Conservation (phyloP, 1,139 yeast species). For the Wickerhamiella pararugosa region DNA sequence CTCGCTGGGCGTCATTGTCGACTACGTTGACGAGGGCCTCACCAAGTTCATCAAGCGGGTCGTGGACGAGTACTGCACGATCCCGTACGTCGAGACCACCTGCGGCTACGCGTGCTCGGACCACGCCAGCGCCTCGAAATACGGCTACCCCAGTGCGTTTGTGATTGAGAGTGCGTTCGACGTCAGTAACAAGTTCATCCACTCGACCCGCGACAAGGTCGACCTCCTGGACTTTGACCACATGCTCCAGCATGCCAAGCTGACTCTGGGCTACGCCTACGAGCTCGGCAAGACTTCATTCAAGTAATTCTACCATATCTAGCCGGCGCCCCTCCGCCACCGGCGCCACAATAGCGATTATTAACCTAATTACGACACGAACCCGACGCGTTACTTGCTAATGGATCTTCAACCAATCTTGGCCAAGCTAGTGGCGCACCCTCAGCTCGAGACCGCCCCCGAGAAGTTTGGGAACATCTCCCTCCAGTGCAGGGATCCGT, state of each 20-base stretch:
- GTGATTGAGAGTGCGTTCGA: slow-evolving; percentile 63
- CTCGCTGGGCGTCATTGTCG: slow-evolving; percentile 67
- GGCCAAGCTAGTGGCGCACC: no score
- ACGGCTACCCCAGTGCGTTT: slow-evolving; percentile 73
- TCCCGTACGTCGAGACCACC: slow-evolving; percentile 55
- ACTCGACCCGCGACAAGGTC: slow-evolving; percentile 63
- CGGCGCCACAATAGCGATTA: no score
- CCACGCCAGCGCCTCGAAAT: slow-evolving; percentile 71
- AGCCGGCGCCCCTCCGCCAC: no score
- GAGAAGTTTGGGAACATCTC: no score
- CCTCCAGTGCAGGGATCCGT: no score
- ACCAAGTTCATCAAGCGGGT: slow-evolving; percentile 49
- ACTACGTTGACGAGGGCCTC: slow-evolving; percentile 47
- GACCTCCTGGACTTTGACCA: slow-evolving; percentile 67
- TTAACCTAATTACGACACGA: no score
- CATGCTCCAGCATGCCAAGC: slow-evolving; percentile 61
- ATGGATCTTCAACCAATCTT: no score
- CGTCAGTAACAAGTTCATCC: slow-evolving; percentile 52
- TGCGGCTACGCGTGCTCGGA: slow-evolving; percentile 95
- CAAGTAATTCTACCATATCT: background rate
- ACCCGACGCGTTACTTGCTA: no score
- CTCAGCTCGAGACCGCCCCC: no score
- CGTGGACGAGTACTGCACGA: slow-evolving; percentile 44
- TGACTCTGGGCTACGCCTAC: slow-evolving; percentile 53
- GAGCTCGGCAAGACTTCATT: slow-evolving; percentile 40